Percentiles rank a stretch among this genome's conserved stretches.
Conservation (phyloP, 192 early-diverging fungal genomes). For the Umbelopsis ramanniana region DNA sequence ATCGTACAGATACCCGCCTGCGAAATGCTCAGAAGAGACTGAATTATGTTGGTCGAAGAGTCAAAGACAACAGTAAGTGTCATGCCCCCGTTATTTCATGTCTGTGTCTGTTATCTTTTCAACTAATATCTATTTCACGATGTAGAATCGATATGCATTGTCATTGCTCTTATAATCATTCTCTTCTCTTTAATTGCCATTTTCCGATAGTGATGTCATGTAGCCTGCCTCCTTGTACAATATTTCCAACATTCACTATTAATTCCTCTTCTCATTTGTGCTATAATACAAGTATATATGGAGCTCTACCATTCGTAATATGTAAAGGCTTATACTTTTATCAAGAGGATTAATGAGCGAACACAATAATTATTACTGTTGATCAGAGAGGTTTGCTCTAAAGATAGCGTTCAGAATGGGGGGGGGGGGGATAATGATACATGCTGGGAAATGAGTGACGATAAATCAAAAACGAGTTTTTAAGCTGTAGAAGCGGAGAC, state of each 20-base stretch:
- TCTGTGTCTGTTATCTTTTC: neutral
- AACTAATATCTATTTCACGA: constrained; percentile 7
- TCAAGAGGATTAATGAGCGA: neutral
- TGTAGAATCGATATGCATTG: constrained; percentile 50
- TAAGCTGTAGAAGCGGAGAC: neutral
- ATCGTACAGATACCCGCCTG: constrained; percentile 53
- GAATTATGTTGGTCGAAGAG: constrained; percentile 51
- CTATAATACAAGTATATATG: neutral
- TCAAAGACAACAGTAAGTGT: constrained; percentile 57
- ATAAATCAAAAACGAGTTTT: neutral
- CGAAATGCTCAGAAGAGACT: constrained; percentile 53
- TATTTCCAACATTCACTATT: neutral
- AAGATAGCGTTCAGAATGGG: neutral
- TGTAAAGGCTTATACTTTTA: neutral
- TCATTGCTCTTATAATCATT: constrained; percentile 46
- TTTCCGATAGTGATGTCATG: constrained; percentile 23
- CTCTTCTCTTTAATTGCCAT: constrained; percentile 43
- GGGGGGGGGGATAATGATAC: neutral
- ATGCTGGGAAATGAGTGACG: neutral
- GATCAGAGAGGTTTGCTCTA: neutral
- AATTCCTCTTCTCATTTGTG: neutral
- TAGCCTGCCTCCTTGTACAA: constrained; percentile 2
- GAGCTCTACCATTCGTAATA: neutral
- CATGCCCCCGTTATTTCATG: neutral
- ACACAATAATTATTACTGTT: neutral